These are phyloP conservation scores for Tremella yokohamensis DNA, from an alignment of 768 basidiomycete species.

Conservation along the genomic window DNA sequence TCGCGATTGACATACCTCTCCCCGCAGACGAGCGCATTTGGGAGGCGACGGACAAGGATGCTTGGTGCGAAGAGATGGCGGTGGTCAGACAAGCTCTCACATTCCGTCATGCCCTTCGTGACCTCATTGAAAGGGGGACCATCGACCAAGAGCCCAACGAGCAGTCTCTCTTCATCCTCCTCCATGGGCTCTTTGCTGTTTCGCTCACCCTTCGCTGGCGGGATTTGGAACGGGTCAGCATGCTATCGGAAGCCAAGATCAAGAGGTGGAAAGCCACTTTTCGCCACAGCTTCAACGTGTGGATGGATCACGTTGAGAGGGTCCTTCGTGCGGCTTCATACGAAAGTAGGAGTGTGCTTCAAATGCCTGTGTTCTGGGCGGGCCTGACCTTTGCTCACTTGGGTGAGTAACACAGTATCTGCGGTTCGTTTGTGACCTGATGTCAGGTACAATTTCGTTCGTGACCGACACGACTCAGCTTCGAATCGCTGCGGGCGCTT, in stretches of 20 bases:
- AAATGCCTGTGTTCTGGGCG: slow-evolving; percentile 8
- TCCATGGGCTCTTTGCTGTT: slow-evolving; percentile 9
- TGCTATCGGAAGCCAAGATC: slow-evolving; percentile 6
- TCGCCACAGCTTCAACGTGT: slow-evolving; percentile 5
- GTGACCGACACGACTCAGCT: slow-evolving; percentile 10
- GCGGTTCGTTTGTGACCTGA: neutral
- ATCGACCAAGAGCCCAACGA: neutral
- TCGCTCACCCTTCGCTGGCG: slow-evolving; percentile 7
- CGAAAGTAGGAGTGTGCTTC: neutral
- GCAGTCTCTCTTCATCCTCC: slow-evolving; percentile 8
- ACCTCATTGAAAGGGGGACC: slow-evolving; percentile 6
- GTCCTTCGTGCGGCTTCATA: neutral
- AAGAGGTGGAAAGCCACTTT: slow-evolving; percentile 4
- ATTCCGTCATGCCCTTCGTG: slow-evolving; percentile 3
- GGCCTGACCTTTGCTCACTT: slow-evolving; percentile 7
- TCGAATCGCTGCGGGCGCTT: slow-evolving; percentile 5
- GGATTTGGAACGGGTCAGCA: slow-evolving; percentile 1
- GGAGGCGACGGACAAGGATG: slow-evolving; percentile 1
- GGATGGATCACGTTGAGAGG: slow-evolving; percentile 7
- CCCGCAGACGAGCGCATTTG: slow-evolving; percentile 6
- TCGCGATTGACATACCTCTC: slow-evolving; percentile 6
- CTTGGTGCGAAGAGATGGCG: slow-evolving; percentile 5
- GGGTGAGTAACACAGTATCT: neutral
- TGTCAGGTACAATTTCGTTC: slow-evolving; percentile 5
- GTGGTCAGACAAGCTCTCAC: neutral